These are phyloP conservation scores for Diaporthe citriasiana DNA, from an alignment of 2,329 filamentous ascomycete species.

Conservation along the genomic window DNA sequence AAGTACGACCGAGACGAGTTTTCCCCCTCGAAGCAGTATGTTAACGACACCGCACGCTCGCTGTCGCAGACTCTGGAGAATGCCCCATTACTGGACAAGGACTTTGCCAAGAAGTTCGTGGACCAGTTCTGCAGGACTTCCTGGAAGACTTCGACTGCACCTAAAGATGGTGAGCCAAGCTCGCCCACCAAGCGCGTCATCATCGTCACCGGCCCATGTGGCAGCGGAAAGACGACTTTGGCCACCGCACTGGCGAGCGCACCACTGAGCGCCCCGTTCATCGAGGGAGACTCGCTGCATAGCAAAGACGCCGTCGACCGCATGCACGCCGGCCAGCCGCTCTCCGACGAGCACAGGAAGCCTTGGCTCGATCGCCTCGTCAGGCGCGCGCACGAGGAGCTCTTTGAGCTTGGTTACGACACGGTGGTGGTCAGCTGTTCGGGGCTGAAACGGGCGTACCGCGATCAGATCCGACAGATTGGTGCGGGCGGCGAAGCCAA, in stretches of 20 bases:
- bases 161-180: constrained; percentile 50
- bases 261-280: constrained; percentile 44
- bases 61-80: constrained; percentile 60
- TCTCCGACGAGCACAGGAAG: constrained; percentile 52
- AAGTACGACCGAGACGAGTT: constrained; percentile 64
- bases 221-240: constrained; percentile 58
- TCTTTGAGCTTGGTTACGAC: constrained; percentile 48
- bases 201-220: constrained; percentile 56
- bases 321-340: constrained; percentile 44
- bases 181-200: constrained; percentile 47
- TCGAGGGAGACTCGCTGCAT: constrained; percentile 59
- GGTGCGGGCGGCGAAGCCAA: constrained; percentile 30
- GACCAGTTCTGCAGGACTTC: constrained; percentile 52
- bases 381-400: constrained; percentile 45
- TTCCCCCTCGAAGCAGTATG: constrained; percentile 57
- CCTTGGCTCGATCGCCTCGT: constrained; percentile 51
- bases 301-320: constrained; percentile 49
- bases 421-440: constrained; percentile 56
- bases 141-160: constrained; percentile 53
- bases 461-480: constrained; percentile 50
- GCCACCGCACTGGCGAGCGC: not conserved
- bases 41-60: constrained; percentile 55
- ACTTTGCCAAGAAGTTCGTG: constrained; percentile 56
- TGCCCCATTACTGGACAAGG: constrained; percentile 51
- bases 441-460: constrained; percentile 52